Base-by-base conservation (phyloP, 139 green algal species). In the Chlorella sp. region DNA sequence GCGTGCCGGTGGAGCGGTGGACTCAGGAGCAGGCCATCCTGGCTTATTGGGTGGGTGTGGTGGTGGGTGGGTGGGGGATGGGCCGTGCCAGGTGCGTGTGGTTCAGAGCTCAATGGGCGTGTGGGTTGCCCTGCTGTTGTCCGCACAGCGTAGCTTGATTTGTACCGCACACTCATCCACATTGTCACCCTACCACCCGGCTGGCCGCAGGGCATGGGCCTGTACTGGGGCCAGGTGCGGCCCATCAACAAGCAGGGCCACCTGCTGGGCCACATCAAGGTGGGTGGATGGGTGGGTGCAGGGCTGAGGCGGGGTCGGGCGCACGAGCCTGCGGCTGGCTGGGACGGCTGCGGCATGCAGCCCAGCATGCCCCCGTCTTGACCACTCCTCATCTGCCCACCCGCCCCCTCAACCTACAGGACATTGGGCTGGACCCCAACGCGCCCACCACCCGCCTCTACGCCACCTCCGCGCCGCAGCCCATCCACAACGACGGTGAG, bases 361-460 rank as follows among this genome's bases (percentile, higher is more conserved):
- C n/a, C n/a, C n/a, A n/a, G n/a, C n/a, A n/a, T n/a, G n/a, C n/a
- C n/a, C n/a, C n/a, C n/a, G n/a, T n/a, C n/a, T n/a, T n/a, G n/a
- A n/a, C n/a, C n/a, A n/a, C n/a, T n/a, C n/a, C n/a, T n/a, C n/a
- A n/a, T n/a, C n/a, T n/a, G 6, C n/a, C 64, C 64, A 56, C 5
- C 69, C 34, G 26, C 3, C 34, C 38, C 25, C 39, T 30, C 70
- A 34, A 28, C 4, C 26, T 87, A 72, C 81, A 89, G 86, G 92
- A 96, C 83, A 80, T 93, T n/a, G 91, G 92, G 3, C 85, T 92
- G 63, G 92, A 95, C 86, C 86, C 89, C 15, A 85, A 87, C 30
- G 70, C 89, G 51, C 89, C 92, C 34, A 84, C 80, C 60, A 95
- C 91, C 0, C 91, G 93, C 34, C 89, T 96, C 20, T 96, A 94